A percentile compares a stretch with the other conserved stretches of the same genome.
Conservation (phyloP, 345 rosid species). For the Reutealis trisperma region DNA sequence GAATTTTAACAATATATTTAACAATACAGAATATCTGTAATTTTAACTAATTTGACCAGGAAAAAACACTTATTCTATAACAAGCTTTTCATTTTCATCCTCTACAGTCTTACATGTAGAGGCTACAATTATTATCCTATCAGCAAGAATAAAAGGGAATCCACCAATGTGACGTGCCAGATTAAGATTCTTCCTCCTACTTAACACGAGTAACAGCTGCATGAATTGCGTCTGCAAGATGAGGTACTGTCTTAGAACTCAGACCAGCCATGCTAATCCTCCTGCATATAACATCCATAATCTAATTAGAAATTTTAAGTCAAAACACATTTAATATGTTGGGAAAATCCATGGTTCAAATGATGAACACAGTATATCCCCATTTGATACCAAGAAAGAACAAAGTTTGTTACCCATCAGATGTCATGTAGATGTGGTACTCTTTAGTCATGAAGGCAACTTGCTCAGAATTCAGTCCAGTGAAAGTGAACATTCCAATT, state of each 20-base stretch:
- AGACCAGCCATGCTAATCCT: conserved; percentile 59
- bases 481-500: conserved; percentile 35
- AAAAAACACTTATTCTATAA: not conserved
- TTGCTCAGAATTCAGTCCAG: conserved; percentile 29
- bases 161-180: not conserved
- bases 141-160: not conserved
- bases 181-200: not conserved
- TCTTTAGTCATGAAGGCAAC: conserved; percentile 32
- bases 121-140: not conserved
- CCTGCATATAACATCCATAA: conserved; percentile 23
- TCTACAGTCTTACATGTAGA: not conserved
- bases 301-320: not conserved
- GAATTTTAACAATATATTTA: not conserved
- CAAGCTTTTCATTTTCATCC: conserved; percentile 2
- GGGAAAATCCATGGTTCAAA: not conserved
- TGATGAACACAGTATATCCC: not conserved
- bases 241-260: conserved; percentile 40
- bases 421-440: conserved; percentile 32
- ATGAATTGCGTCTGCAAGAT: conserved; percentile 52
- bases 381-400: not conserved
- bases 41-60: not conserved
- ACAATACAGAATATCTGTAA: not conserved
- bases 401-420: conserved; percentile 22
- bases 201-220: conserved; percentile 34
- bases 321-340: not conserved